Base-by-base conservation (phyloP, 495 filamentous ascomycete genomes). In the Aspergillus panamensis region DNA sequence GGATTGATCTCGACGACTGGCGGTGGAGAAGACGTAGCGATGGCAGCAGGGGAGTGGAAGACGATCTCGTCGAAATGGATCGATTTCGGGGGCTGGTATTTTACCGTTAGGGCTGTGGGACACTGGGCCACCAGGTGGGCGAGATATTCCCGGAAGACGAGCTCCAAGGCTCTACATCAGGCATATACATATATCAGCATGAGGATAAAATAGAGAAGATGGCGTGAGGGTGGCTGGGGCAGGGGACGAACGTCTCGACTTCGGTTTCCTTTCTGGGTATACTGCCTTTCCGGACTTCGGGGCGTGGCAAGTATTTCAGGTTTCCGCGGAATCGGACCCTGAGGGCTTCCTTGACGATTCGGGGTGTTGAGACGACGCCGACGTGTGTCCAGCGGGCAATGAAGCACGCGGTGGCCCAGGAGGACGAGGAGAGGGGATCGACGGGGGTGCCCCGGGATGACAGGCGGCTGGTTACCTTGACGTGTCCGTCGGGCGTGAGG, bases 321-420 rank as follows among this genome's bases (percentile, higher is more conserved):
- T 53, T 58, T 3, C 60, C 60, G 32, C 60, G 20, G 44, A 58
- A 58, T 8, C 60, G 54, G 12, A 62, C 48, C 7, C 48, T 48
- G 3, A 62, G 60, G 14, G 60, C 60, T 21, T 62, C 60, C 12
- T 48, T 16, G 7, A 58, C 32, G 29, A 62, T 62, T 1, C 54
- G 49, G 4, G 16, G 14, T 16, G 29, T 12, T 3, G 60, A 58
- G 29, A 57, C 1, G 3, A 44, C 47, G 31, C 40, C 43, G 10
- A 58, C 37, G 33, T 47, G 48, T 0, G 49, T 40, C 60, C 60
- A 62, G 20, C 32, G 6, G 0, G 48, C 17, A 25, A 62, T 30
- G 16, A 58, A 54, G 0, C 16, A 14, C 10, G 48, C 10, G 9
- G 58, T 13, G 7, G 50, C 25, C 54, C 48, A 58, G 8, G 42